A percentile compares a stretch with the other conserved stretches of the same genome.
phyloP scores from a whole-genome alignment of 345 rosid species.

The Pistacia integerrima region DNA sequence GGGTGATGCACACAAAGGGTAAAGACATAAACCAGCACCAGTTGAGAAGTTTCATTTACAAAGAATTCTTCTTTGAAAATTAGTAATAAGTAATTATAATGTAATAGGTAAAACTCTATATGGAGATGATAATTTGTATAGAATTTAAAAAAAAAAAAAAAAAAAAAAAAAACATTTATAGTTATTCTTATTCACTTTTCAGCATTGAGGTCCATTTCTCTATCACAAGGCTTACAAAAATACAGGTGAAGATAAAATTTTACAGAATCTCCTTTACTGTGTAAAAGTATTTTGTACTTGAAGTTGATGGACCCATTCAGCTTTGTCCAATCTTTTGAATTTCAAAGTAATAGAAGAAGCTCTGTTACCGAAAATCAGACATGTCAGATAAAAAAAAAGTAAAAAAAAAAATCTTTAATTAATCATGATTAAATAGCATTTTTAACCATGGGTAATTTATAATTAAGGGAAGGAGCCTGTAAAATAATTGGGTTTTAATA shows the following conservation, averaged over 20 bases:
- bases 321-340: slow-evolving; percentile 27
- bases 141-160: no score
- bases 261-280: slow-evolving; percentile 9
- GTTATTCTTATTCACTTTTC: neutral
- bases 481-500: slow-evolving; percentile 20
- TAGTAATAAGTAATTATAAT: no score
- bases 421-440: slow-evolving; percentile 18
- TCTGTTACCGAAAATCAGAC: slow-evolving; percentile 18
- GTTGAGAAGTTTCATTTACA: no score
- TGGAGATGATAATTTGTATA: no score
- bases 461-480: slow-evolving; percentile 27
- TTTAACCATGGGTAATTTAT: slow-evolving; percentile 30
- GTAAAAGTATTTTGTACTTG: slow-evolving; percentile 21
- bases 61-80: no score
- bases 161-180: no score
- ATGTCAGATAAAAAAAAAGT: slow-evolving; percentile 24
- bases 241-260: slow-evolving; percentile 1
- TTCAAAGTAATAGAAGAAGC: slow-evolving; percentile 29
- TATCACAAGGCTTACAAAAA: neutral
- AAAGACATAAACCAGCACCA: no score
- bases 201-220: neutral
- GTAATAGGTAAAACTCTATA: no score
- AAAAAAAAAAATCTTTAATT: neutral
- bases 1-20: no score
- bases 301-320: slow-evolving; percentile 7